Base-by-base conservation (phyloP, 2,329 filamentous ascomycete species). In the Xylariaceae sp. region DNA sequence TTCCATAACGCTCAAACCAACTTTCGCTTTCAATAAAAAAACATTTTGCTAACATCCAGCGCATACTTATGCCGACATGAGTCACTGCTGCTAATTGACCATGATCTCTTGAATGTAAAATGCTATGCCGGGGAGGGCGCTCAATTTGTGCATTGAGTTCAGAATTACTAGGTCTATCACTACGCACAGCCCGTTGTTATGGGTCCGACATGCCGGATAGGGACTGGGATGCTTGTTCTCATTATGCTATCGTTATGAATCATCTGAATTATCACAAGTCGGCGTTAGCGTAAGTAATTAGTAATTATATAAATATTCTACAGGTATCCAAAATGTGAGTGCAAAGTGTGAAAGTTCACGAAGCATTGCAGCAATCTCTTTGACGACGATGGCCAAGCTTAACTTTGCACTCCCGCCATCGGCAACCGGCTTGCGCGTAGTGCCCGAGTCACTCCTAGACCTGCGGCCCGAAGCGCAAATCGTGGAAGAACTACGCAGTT, bases 381-480 rank as follows among this genome's bases (percentile, higher is more conserved):
- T 40, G 13, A 24, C 48, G 27, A 33, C 16, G 20, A 56, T 58
- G 46, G 10, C 40, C 5, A 48, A 58, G 30, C n/a, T n/a, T n/a
- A n/a, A n/a, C n/a, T 67, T 67, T 35, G 2, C 52, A 11, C 43
- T 68, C 11, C 66, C 66, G 18, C 8, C 55, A 20, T 55, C 58
- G 29, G 63, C 66, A 0, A 64, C 41, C 3, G 37, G 53, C 51
- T 62, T 60, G 35, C 59, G 53, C 27, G 58, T 48, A 16, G 61
- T 61, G 30, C 36, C 55, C 8, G 57, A 56, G 24, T 63, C 64
- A 3, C 50, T 46, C 9, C 55, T 70, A 1, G 63, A 70, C 58
- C 57, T 69, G 4, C 68, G 70, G 6, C 53, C 64, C 9, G 70
- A 72, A 30, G 49, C 57, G 0, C 64, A 72, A 1, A 72, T 75